A percentile compares a stretch with the other conserved stretches of the same genome.
phyloP scores from a whole-genome alignment of 2,329 filamentous ascomycete species.

The Diaporthe ampelina region DNA sequence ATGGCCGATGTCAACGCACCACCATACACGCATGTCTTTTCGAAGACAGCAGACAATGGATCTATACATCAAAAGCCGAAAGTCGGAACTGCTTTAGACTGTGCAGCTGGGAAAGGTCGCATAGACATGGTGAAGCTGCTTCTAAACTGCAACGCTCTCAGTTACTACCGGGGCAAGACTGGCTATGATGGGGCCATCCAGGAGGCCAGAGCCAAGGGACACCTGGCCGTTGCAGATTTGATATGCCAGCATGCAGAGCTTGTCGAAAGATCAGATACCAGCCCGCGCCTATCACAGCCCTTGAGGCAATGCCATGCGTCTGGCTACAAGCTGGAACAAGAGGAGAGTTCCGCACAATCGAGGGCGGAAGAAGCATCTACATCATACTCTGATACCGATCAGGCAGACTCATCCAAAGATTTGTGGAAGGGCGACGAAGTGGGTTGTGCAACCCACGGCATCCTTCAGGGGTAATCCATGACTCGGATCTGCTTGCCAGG shows the following conservation, averaged over 20 bases:
- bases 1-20: constrained; percentile 17
- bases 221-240: constrained; percentile 4
- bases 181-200: constrained; percentile 10
- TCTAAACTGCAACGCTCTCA: constrained; percentile 13
- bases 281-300: background rate
- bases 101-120: background rate
- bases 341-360: background rate
- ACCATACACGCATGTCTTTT: background rate
- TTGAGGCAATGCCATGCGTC: background rate
- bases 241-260: constrained; percentile 6
- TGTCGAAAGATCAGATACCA: background rate
- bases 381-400: background rate
- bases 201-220: background rate
- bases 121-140: constrained; percentile 20
- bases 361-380: background rate
- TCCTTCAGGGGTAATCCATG: background rate
- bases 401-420: background rate
- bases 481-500: background rate
- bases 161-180: background rate
- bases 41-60: background rate
- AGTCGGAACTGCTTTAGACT: background rate
- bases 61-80: background rate
- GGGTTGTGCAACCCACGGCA: background rate
- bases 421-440: background rate
- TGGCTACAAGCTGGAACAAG: background rate